Conservation (phyloP, 2,329 filamentous ascomycete genomes). For the Diaporthe velutina region DNA sequence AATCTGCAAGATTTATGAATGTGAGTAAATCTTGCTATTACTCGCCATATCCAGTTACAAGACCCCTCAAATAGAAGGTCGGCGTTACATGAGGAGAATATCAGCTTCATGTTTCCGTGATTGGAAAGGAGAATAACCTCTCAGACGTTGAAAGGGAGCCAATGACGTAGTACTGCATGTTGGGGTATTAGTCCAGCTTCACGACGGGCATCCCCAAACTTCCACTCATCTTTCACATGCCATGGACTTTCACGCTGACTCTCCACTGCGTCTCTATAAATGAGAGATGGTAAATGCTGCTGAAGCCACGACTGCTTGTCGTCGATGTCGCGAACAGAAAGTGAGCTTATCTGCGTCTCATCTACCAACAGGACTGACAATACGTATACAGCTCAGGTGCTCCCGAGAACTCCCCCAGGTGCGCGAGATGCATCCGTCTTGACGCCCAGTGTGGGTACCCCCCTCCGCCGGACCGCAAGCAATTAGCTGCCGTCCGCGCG, state of each 20-base stretch:
- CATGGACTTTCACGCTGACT: background rate
- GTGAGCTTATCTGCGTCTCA: background rate
- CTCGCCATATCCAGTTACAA: too few relatives aligned
- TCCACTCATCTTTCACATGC: background rate
- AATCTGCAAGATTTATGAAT: too few relatives aligned
- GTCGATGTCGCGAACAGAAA: constrained; percentile 1
- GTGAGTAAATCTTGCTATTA: too few relatives aligned
- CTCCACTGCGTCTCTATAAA: background rate
- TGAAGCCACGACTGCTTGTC: background rate
- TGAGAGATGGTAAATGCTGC: background rate
- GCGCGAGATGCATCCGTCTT: background rate
- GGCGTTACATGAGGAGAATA: too few relatives aligned
- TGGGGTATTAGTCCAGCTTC: background rate
- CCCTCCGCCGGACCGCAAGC: background rate
- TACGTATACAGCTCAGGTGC: background rate
- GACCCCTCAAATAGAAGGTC: too few relatives aligned
- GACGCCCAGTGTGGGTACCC: background rate
- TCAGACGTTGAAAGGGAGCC: background rate
- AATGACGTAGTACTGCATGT: background rate
- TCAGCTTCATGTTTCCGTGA: too few relatives aligned
- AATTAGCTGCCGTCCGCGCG: background rate
- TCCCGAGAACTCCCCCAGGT: background rate
- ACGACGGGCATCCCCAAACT: background rate
- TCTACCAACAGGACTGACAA: background rate
- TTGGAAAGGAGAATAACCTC: background rate